These are phyloP conservation scores for Talaromyces nanjingensis DNA, from an alignment of 495 filamentous ascomycete species.

Conservation along the genomic window DNA sequence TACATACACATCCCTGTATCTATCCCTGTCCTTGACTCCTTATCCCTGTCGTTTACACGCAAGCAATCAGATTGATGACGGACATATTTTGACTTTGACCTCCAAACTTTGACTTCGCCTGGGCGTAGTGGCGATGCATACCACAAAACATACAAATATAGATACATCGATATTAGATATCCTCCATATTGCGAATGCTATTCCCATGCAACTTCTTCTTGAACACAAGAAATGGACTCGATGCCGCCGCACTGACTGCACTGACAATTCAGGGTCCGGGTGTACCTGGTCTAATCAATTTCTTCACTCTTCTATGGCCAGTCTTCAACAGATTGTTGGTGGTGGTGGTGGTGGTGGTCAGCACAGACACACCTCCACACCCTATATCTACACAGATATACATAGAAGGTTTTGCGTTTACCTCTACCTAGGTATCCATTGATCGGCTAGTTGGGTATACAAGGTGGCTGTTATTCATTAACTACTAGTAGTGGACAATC, in stretches of 20 bases:
- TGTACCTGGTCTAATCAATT: not conserved
- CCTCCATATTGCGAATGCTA: not conserved
- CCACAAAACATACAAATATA: no score
- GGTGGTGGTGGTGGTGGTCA: not conserved
- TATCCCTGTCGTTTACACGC: no score
- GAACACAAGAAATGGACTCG: not conserved
- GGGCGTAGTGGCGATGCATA: no score
- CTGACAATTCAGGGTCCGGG: not conserved
- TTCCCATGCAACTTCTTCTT: not conserved
- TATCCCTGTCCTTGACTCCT: no score
- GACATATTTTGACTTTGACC: not conserved
- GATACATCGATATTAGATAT: not conserved
- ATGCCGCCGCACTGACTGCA: not conserved
- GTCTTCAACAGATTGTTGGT: not conserved
- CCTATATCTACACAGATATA: not conserved
- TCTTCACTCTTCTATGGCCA: not conserved
- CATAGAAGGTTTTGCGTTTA: not conserved
- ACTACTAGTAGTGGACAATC: not conserved
- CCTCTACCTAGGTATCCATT: not conserved
- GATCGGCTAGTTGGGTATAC: not conserved
- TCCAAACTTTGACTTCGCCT: not conserved
- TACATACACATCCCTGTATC: not conserved
- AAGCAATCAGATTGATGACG: not conserved
- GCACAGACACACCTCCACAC: not conserved
- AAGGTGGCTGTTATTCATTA: not conserved